Evolutionary conservation across 257 asterid genomes (phyloP).

Genomic region (Penstemon davidsonii): DNA sequence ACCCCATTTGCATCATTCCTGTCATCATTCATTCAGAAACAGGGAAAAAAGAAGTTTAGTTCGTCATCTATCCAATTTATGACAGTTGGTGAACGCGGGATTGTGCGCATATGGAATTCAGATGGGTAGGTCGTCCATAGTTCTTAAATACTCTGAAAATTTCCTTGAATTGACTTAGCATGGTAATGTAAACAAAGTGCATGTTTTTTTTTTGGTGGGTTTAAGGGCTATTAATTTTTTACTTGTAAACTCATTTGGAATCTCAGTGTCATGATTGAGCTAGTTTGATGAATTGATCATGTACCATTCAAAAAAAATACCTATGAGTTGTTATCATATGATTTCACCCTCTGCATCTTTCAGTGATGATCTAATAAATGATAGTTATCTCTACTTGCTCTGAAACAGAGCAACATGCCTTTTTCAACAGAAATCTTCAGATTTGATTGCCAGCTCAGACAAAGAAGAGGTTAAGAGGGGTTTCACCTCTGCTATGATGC

Average conservation of each 20-base stretch:
- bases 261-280: neutral
- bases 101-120: constrained; percentile 88
- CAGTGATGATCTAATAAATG: neutral
- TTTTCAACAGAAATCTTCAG: constrained; percentile 86
- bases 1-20: constrained; percentile 59
- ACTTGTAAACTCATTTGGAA: constrained; percentile 8
- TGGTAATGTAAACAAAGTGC: constrained; percentile 8
- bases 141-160: constrained; percentile 1
- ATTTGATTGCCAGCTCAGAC: constrained; percentile 63
- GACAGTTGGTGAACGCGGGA: constrained; percentile 97
- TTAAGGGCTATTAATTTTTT: constrained; percentile 5
- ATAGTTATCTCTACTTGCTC: constrained; percentile 20
- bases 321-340: neutral
- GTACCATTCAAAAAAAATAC: neutral
- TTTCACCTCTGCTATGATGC: constrained; percentile 77
- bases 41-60: constrained; percentile 48
- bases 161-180: neutral
- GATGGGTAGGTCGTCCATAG: constrained; percentile 58
- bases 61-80: constrained; percentile 59
- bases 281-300: constrained; percentile 5
- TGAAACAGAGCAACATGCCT: constrained; percentile 69
- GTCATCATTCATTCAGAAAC: constrained; percentile 43
- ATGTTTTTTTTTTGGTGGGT: neutral
- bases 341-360: constrained; percentile 11
- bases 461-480: constrained; percentile 78